Base-by-base conservation (phyloP, 75 land plant genomes). In the Pinus taeda region DNA sequence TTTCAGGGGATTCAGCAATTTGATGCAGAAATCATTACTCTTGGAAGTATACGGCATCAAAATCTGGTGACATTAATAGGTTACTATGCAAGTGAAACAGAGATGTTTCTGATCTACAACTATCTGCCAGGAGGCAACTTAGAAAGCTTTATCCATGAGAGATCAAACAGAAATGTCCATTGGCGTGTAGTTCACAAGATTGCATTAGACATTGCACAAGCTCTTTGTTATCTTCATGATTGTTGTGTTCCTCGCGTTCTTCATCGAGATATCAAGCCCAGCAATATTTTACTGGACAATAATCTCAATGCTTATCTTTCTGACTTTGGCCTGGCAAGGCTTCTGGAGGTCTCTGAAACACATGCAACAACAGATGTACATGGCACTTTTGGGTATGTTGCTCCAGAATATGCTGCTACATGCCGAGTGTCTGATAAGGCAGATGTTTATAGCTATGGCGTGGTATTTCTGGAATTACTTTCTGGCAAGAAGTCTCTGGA, bases 351-450 rank as follows among this genome's bases (percentile, higher is more conserved):
- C 59, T 90, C 93, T 42, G 85, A 91, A 73, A 91, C 93, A 4
- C 93, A 91, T 83, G 91, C 93, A 22, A 91, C 93, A 33, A 91
- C 93, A 57, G 93, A 91, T 81, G 93, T 91, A 30, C 90, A 90
- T 37, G 93, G 93, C 36, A 91, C 93, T 5, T 90, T 91, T 74
- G 93, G 93, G 0, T 91, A 91, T 81, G 92, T 91, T 18, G 93
- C 93, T 13, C 93, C 93, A 29, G 93, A 91, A 75, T 91, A 91
- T 87, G 93, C 92, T 61, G 79, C 84, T 62, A 91, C 93, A 26
- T 88, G 93, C 49, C 80, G 90, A 30, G 92, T 91, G 14, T 87
- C 92, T 13, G 92, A 91, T 73, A 91, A 91, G 77, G 80, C 93
- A 42, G 93, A 91, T 85, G 93, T 91, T 18, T 91, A 91, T 77